These are phyloP conservation scores for Microascus cirrosus DNA, from an alignment of 2,329 filamentous ascomycete genomes.

Conservation along the genomic window DNA sequence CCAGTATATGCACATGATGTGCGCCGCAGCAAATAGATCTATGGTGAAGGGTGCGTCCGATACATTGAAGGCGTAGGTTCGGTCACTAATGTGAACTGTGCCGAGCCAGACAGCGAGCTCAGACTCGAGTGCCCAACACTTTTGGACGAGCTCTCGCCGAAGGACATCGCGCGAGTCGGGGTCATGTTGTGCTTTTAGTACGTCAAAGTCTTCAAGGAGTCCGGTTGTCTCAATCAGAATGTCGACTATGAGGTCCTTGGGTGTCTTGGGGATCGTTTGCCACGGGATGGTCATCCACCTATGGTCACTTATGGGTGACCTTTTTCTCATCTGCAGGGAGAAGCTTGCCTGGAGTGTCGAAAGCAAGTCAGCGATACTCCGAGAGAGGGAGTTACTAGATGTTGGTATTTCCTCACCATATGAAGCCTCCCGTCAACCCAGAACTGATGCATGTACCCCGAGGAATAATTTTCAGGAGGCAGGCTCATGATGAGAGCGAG, in stretches of 20 bases:
- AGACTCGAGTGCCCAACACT: background rate
- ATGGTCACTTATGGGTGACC: slow-evolving; percentile 14
- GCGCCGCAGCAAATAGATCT: background rate
- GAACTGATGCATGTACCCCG: background rate
- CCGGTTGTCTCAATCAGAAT: slow-evolving; percentile 17
- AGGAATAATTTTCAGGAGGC: background rate
- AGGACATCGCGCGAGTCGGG: background rate
- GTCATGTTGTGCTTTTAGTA: slow-evolving; percentile 8
- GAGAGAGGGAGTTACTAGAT: background rate
- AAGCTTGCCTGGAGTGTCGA: background rate
- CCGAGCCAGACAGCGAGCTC: background rate
- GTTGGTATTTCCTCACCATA: background rate
- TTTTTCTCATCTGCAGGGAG: slow-evolving; percentile 2
- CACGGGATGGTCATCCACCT: slow-evolving; percentile 21
- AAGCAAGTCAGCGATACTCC: background rate
- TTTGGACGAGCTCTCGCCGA: background rate
- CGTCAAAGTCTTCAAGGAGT: slow-evolving; percentile 15
- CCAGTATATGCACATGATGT: background rate
- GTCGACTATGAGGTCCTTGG: slow-evolving; percentile 18
- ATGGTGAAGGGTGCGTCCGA: background rate
- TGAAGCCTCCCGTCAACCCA: background rate
- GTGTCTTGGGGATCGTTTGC: slow-evolving; percentile 15
- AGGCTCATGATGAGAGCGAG: background rate
- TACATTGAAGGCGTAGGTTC: background rate
- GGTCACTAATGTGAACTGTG: background rate